Base-by-base conservation (phyloP, 2,329 filamentous ascomycete species). In the Fusarium praegraminearum region DNA sequence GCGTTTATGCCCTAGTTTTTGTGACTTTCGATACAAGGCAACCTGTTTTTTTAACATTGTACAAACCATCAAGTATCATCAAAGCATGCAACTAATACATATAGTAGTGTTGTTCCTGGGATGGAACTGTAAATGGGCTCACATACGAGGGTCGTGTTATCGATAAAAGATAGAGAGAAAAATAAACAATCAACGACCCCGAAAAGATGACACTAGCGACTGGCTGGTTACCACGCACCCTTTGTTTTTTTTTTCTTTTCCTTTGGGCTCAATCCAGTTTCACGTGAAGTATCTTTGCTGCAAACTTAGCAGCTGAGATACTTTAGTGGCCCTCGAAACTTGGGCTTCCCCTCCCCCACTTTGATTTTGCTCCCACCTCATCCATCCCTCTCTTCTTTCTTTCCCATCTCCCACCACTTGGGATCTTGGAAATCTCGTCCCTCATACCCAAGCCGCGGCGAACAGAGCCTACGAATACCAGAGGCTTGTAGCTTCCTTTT, bases 271-370 rank as follows among this genome's bases (percentile, higher is more conserved):
- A 55, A 51, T 54, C 33, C 41, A 54, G 67, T 64, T 63, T 35
- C 18, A 51, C 26, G 35, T 7, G 7, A 70, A 50, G 67, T 70
- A 70, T 38, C 46, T 40, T 35, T 6, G 16, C 57, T n/a, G 67
- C 67, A 70, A 54, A 18, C 7, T 35, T 55, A 10, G 64, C 64
- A 1, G 22, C 12, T 2, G 7, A 18, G 55, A 41, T 69, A 70
- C 67, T 30, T 71, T n/a, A 20, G 18, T 40, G 64, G 52, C 53
- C 62, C 57, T 69, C 51, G 54, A 55, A 61, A 60, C 49, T 70
- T 55, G 61, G 70, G 69, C 69, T 69, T 68, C 72, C 71, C 72
- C 69, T 70, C 72, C 72, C 72, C 72, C 72, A 74, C 72, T 66
- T 69, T 64, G 57, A 57, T 73, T 70, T 73, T 67, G 47, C 62